A percentile compares a stretch with the other conserved stretches of the same genome.
These are phyloP conservation scores for Apophysomyces elegans DNA, from an alignment of 371 early-diverging fungal species.

Conservation along the genomic window DNA sequence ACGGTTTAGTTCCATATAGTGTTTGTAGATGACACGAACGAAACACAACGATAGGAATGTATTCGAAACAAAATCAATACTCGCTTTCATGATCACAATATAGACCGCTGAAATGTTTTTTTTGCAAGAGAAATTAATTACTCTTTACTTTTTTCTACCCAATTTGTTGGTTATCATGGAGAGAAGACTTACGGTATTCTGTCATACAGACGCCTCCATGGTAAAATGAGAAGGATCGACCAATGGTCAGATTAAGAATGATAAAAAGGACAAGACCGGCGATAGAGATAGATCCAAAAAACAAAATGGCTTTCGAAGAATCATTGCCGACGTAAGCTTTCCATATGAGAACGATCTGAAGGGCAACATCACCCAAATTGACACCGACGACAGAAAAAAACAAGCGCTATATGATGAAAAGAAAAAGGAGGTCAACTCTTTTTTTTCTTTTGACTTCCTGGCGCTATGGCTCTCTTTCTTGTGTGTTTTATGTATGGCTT, in stretches of 20 bases:
- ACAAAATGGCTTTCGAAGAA: slow-evolving; percentile 36
- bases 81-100: slow-evolving; percentile 43
- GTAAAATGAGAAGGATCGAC: slow-evolving; percentile 26
- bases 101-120: slow-evolving; percentile 23
- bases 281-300: slow-evolving; percentile 37
- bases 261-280: slow-evolving; percentile 38
- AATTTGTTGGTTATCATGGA: not conserved
- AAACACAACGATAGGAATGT: slow-evolving; percentile 46
- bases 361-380: slow-evolving; percentile 41
- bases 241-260: slow-evolving; percentile 37
- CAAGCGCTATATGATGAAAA: not conserved
- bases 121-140: not conserved
- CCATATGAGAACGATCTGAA: slow-evolving; percentile 48
- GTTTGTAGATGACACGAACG: slow-evolving; percentile 46
- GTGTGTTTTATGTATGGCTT: slow-evolving; percentile 9
- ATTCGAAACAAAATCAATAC: slow-evolving; percentile 46
- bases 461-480: too few species aligned
- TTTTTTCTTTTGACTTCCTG: too few species aligned
- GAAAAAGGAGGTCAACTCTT: not conserved
- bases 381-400: slow-evolving; percentile 48
- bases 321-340: slow-evolving; percentile 52
- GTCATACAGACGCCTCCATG: slow-evolving; percentile 33
- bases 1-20: slow-evolving; percentile 40
- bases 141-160: not conserved
- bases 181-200: slow-evolving; percentile 36